These are phyloP conservation scores for Penicillium sp. DNA, from an alignment of 2,329 filamentous ascomycete genomes.

Conservation along the genomic window DNA sequence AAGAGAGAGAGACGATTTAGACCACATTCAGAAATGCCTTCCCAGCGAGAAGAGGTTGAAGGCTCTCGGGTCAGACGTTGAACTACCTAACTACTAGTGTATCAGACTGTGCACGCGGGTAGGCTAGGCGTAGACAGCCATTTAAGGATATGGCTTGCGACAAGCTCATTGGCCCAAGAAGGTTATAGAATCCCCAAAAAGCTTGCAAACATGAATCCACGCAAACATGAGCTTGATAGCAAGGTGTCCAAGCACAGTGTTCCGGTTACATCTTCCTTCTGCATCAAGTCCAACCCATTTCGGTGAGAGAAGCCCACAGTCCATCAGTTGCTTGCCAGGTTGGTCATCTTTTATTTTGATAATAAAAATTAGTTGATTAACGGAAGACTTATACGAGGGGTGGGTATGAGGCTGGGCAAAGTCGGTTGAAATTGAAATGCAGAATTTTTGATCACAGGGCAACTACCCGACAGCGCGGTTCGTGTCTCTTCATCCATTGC, in stretches of 20 bases:
- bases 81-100: too few species aligned
- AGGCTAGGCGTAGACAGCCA: background rate
- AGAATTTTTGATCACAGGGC: slow-evolving; percentile 7
- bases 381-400: background rate
- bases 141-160: background rate
- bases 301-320: background rate
- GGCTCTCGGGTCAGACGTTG: too few species aligned
- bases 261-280: background rate
- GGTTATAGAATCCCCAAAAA: background rate
- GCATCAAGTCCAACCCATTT: background rate
- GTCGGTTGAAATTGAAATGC: slow-evolving; percentile 7
- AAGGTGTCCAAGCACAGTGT: background rate
- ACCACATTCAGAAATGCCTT: background rate
- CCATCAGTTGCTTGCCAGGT: background rate
- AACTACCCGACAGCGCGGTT: slow-evolving; percentile 3
- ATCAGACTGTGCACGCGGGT: background rate
- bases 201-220: background rate
- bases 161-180: background rate
- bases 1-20: background rate
- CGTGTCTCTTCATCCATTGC: background rate
- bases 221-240: slow-evolving; percentile 5
- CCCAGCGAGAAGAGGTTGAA: background rate
- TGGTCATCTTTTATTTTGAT: background rate
- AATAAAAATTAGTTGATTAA: background rate
- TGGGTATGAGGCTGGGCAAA: slow-evolving; percentile 12